phyloP scores from a whole-genome alignment of 2,329 filamentous ascomycete species.

The Sphaerulina populicola region DNA sequence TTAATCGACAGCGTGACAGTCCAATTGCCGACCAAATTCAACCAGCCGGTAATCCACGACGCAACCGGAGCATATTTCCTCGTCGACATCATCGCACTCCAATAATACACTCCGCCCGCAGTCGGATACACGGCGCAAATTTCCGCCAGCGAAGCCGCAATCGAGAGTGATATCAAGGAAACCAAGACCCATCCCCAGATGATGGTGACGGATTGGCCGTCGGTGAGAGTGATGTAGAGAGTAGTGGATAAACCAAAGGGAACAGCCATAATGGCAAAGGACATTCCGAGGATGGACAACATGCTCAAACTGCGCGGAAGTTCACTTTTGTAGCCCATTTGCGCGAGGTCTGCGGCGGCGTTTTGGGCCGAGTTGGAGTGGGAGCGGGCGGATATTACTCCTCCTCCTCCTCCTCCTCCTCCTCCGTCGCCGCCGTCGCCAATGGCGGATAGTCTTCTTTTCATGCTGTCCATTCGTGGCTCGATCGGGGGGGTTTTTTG shows the following conservation, averaged over 20 bases:
- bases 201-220: constrained; percentile 61
- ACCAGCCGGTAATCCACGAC: constrained; percentile 62
- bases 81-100: constrained; percentile 57
- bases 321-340: constrained; percentile 61
- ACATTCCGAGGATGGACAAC: constrained; percentile 60
- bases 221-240: constrained; percentile 58
- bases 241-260: constrained; percentile 62
- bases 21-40: constrained; percentile 67
- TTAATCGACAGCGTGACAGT: constrained; percentile 58
- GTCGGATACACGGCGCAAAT: constrained; percentile 63
- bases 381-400: background rate
- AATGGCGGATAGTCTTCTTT: background rate
- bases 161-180: constrained; percentile 54
- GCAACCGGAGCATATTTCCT: constrained; percentile 58
- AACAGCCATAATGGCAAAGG: constrained; percentile 68
- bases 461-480: background rate
- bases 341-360: constrained; percentile 54
- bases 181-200: constrained; percentile 63
- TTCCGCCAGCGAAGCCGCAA: constrained; percentile 59
- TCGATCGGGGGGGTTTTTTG: background rate
- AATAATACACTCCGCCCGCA: constrained; percentile 62
- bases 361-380: constrained; percentile 31
- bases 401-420: no score
- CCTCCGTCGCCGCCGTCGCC: no score
- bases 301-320: constrained; percentile 59